phyloP scores from a whole-genome alignment of 257 asterid species.

The Solanum chaucha region DNA sequence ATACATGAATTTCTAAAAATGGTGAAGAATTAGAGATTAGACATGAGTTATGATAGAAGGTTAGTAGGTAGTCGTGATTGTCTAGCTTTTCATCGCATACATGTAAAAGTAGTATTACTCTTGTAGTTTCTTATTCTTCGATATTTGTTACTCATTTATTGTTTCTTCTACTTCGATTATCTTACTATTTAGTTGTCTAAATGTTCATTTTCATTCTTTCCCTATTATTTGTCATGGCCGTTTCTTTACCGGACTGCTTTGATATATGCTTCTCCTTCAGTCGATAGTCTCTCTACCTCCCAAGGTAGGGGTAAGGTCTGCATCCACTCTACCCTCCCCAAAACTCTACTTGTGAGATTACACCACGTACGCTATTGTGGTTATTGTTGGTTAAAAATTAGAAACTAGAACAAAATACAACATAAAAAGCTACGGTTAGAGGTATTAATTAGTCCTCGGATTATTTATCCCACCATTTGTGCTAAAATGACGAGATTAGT shows the following conservation, averaged over 20 bases:
- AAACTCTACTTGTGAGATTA: neutral
- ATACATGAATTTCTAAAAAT: neutral
- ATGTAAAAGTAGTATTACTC: neutral
- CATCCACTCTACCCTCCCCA: neutral
- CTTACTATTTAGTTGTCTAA: neutral
- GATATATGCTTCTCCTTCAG: neutral
- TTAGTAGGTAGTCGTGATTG: neutral
- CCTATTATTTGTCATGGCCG: neutral
- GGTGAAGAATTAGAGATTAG: neutral
- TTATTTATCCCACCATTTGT: neutral
- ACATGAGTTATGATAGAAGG: neutral
- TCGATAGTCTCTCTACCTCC: neutral
- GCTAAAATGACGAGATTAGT: neutral
- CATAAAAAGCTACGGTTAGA: neutral
- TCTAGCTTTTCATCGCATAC: neutral
- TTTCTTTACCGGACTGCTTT: neutral
- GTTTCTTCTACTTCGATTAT: neutral
- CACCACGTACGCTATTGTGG: neutral
- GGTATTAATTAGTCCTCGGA: neutral
- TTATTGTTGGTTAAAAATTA: neutral
- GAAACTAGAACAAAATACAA: neutral
- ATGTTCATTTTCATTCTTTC: neutral
- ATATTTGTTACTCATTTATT: no score
- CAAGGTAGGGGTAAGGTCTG: neutral
- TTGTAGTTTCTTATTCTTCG: neutral